These are phyloP conservation scores for Carex sylvatica DNA, from an alignment of 202 grass and related monocot genomes.

Conservation along the genomic window DNA sequence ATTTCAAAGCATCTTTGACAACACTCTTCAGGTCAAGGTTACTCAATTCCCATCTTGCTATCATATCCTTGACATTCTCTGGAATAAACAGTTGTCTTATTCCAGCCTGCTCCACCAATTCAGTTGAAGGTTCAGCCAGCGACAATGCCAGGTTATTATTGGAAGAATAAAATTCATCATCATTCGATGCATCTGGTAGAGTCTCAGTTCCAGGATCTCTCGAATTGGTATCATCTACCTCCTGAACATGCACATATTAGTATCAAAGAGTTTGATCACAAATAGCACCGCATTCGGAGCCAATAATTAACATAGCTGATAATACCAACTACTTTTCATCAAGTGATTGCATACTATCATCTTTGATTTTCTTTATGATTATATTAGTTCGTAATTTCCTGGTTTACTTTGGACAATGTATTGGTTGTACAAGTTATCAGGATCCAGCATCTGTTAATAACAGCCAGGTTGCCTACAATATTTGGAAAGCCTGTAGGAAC, in stretches of 20 bases:
- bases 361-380: slow-evolving; percentile 2
- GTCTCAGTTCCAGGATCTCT: slow-evolving; percentile 45
- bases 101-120: slow-evolving; percentile 35
- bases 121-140: slow-evolving; percentile 47
- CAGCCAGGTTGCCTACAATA: background rate
- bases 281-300: background rate
- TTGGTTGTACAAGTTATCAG: background rate
- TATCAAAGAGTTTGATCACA: background rate
- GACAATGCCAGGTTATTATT: slow-evolving; percentile 42
- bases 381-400: background rate
- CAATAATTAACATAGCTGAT: background rate
- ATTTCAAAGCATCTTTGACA: slow-evolving; percentile 89
- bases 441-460: background rate
- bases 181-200: slow-evolving; percentile 46
- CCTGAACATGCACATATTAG: slow-evolving; percentile 30
- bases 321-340: background rate
- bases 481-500: background rate
- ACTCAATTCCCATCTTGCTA: slow-evolving; percentile 74
- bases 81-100: slow-evolving; percentile 41
- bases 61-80: slow-evolving; percentile 93
- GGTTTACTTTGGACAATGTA: background rate
- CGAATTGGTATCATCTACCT: slow-evolving; percentile 61
- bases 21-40: slow-evolving; percentile 76
- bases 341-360: background rate
- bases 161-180: slow-evolving; percentile 41